phyloP scores from a whole-genome alignment of 306 rosid species.

The Trifolium dubium region DNA sequence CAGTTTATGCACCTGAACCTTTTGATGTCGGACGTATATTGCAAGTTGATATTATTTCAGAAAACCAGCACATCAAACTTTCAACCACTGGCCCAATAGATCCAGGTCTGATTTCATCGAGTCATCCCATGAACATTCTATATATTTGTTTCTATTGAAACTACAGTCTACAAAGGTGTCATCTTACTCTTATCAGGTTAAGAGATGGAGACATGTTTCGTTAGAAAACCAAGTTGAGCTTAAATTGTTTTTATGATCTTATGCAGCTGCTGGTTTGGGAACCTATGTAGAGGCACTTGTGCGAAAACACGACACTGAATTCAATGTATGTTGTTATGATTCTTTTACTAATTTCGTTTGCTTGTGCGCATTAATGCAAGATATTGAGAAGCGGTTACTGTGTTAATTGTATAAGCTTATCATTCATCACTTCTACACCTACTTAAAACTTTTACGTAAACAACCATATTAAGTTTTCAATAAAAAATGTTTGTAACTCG shows the following conservation, averaged over 20 bases:
- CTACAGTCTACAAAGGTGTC: not conserved
- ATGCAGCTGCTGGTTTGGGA: conserved; percentile 98
- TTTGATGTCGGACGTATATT: conserved; percentile 84
- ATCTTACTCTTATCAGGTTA: conserved; percentile 6
- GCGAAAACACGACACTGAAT: conserved; percentile 91
- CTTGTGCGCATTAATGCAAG: not conserved
- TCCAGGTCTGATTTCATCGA: conserved; percentile 68
- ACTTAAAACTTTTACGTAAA: no score
- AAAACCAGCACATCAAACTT: conserved; percentile 58
- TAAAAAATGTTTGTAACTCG: not conserved
- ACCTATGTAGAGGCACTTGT: conserved; percentile 95
- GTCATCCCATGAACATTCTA: conserved; percentile 15
- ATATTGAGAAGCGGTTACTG: conserved; percentile 13
- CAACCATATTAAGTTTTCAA: not conserved
- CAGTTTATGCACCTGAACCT: conserved; percentile 93
- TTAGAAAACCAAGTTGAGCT: conserved; percentile 22
- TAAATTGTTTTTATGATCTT: conserved; percentile 40
- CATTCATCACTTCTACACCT: not conserved
- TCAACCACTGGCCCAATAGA: conserved; percentile 82
- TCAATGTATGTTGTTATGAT: conserved; percentile 66
- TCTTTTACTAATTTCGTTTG: conserved; percentile 31
- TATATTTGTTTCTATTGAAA: conserved; percentile 22
- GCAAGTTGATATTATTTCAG: conserved; percentile 68
- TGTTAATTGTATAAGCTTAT: not conserved
- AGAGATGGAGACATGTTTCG: conserved; percentile 17